phyloP scores from a whole-genome alignment of 352 stramenopile species.

The Pythium insidiosum region DNA sequence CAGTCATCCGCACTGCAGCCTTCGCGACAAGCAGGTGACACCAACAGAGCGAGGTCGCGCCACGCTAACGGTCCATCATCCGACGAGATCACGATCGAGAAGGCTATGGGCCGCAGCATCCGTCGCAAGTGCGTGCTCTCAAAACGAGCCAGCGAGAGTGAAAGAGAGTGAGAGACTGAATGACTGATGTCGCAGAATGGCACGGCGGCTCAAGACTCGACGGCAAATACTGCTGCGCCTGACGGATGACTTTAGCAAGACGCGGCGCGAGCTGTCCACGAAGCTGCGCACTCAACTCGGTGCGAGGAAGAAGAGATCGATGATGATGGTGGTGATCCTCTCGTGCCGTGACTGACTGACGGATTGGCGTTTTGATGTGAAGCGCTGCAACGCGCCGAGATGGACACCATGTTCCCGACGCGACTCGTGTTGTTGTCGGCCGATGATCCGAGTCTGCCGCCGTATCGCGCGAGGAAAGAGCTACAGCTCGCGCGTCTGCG shows the following conservation, averaged over 20 bases:
- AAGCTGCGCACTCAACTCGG: slow-evolving; percentile 46
- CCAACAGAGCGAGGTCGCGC: too few species aligned
- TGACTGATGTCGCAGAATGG: slow-evolving; percentile 26
- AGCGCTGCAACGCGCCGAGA: slow-evolving; percentile 54
- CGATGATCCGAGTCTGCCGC: slow-evolving; percentile 38
- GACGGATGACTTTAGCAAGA: slow-evolving; percentile 37
- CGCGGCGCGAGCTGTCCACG: slow-evolving; percentile 23
- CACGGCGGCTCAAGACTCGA: slow-evolving; percentile 41
- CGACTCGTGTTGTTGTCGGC: slow-evolving; percentile 39
- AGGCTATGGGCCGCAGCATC: slow-evolving; percentile 41
- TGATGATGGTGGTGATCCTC: slow-evolving; percentile 1
- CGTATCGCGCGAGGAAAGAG: slow-evolving; percentile 51
- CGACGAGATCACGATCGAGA: slow-evolving; percentile 48
- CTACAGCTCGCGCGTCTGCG: slow-evolving; percentile 44
- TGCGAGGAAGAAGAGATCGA: slow-evolving; percentile 5
- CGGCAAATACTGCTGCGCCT: slow-evolving; percentile 31
- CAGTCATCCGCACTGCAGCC: slow-evolving; percentile 20
- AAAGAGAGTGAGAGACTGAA: not conserved
- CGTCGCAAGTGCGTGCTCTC: slow-evolving; percentile 43
- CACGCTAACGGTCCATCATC: slow-evolving; percentile 5
- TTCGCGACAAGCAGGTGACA: slow-evolving; percentile 1
- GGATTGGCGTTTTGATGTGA: slow-evolving; percentile 1
- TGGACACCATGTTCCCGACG: slow-evolving; percentile 57
- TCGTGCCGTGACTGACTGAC: not conserved
- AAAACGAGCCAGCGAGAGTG: too few species aligned